Conservation (phyloP, 331 rosid species). For the Quercus tomentella region DNA sequence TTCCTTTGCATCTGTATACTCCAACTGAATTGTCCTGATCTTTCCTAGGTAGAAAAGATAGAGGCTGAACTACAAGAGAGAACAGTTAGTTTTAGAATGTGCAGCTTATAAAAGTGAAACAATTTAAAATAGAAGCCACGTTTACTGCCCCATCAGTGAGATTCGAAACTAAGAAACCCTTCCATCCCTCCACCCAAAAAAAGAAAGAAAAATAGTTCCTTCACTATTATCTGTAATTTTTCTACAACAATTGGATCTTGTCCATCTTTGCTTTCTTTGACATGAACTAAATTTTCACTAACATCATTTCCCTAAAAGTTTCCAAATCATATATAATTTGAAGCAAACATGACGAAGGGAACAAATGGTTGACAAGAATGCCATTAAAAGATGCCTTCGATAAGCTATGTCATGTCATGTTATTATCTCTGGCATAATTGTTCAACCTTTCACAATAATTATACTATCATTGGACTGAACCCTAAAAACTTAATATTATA, state of each 20-base stretch:
- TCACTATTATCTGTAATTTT: background rate
- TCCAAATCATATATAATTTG: background rate
- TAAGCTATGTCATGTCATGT: background rate
- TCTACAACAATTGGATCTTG: background rate
- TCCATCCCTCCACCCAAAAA: background rate
- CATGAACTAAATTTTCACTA: background rate
- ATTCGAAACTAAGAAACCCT: background rate
- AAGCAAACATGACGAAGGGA: background rate
- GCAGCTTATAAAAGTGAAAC: background rate
- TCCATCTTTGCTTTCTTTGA: background rate
- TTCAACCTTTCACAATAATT: background rate
- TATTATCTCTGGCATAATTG: background rate
- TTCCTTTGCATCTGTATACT: slow-evolving; percentile 96
- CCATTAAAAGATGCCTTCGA: background rate
- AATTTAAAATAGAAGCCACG: background rate
- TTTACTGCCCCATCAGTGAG: background rate
- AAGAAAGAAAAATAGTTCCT: background rate
- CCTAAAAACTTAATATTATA: background rate
- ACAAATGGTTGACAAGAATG: background rate
- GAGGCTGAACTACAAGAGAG: slow-evolving; percentile 61
- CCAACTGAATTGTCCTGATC: slow-evolving; percentile 92
- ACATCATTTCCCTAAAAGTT: background rate
- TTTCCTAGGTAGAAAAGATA: slow-evolving; percentile 90
- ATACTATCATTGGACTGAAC: background rate
- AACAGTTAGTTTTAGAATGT: background rate